Evolutionary conservation across 2,329 filamentous ascomycete species (phyloP).

Genomic region (Coniochaeta pulveracea): DNA sequence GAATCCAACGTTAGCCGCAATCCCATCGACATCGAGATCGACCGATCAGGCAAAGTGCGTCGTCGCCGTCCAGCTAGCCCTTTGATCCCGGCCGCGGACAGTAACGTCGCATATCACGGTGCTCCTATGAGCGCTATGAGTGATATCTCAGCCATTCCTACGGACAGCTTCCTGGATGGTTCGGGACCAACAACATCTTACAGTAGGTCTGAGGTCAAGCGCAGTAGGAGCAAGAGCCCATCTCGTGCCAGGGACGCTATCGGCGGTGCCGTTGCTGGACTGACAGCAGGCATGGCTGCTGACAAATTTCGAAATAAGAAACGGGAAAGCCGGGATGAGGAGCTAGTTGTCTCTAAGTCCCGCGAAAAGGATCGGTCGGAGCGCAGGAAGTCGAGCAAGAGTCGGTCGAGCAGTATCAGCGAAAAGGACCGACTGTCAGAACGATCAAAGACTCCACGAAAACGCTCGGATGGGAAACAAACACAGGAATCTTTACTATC

Average conservation of each 20-base stretch:
- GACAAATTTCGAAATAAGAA: slow-evolving; percentile 34
- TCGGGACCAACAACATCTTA: slow-evolving; percentile 29
- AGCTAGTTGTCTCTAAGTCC: slow-evolving; percentile 15
- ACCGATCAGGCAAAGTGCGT: slow-evolving; percentile 39
- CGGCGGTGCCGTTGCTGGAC: slow-evolving; percentile 24
- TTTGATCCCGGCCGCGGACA: slow-evolving; percentile 46
- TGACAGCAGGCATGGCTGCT: slow-evolving; percentile 24
- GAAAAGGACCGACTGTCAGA: slow-evolving; percentile 39
- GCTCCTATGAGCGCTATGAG: slow-evolving; percentile 49
- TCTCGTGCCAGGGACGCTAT: slow-evolving; percentile 25
- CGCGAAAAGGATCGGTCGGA: slow-evolving; percentile 36
- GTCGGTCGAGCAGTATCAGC: slow-evolving; percentile 34
- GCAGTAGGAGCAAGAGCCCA: slow-evolving; percentile 30
- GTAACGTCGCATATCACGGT: slow-evolving; percentile 49
- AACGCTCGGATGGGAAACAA: slow-evolving; percentile 38
- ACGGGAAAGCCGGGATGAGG: slow-evolving; percentile 28
- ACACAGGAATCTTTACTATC: slow-evolving; percentile 39
- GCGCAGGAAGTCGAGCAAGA: slow-evolving; percentile 37
- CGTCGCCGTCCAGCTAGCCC: slow-evolving; percentile 57
- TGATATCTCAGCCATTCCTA: slow-evolving; percentile 70
- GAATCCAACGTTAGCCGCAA: slow-evolving; percentile 67
- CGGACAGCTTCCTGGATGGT: slow-evolving; percentile 51
- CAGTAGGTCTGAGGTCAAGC: slow-evolving; percentile 17
- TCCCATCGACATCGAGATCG: slow-evolving; percentile 83
- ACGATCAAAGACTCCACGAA: slow-evolving; percentile 32